Evolutionary conservation across 2,329 filamentous ascomycete genomes (phyloP).

Genomic region (Colletotrichum kahawae): DNA sequence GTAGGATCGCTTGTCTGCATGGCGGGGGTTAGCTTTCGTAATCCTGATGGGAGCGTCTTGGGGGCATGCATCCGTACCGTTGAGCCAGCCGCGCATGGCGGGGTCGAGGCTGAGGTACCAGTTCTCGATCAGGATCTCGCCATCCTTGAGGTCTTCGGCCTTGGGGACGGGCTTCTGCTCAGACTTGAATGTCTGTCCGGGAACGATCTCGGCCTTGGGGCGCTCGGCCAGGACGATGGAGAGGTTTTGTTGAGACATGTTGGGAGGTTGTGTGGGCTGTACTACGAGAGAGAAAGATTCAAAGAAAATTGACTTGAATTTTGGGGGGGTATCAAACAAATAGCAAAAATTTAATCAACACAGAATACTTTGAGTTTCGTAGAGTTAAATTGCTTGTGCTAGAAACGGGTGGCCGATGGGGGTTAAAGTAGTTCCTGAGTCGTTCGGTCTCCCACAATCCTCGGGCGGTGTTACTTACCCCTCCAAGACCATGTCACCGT

Average conservation of each 20-base stretch:
- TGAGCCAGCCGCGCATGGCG: constrained; percentile 78
- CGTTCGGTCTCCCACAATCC: not conserved
- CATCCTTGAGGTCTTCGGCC: constrained; percentile 61
- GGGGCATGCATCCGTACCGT: constrained; percentile 43
- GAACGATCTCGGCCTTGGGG: constrained; percentile 64
- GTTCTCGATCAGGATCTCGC: constrained; percentile 64
- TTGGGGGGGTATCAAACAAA: not conserved
- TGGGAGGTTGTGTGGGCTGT: constrained; percentile 1
- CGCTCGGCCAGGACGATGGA: constrained; percentile 68
- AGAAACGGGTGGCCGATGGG: not conserved
- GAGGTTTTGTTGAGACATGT: constrained; percentile 49
- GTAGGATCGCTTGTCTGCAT: constrained; percentile 59
- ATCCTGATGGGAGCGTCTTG: too few species aligned
- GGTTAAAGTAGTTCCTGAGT: not conserved
- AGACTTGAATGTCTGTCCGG: constrained; percentile 67
- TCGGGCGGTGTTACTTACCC: not conserved
- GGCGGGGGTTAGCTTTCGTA: not conserved
- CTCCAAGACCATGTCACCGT: not conserved
- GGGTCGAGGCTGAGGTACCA: constrained; percentile 75
- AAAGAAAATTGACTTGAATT: not conserved
- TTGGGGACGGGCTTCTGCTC: constrained; percentile 57
- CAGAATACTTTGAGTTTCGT: not conserved
- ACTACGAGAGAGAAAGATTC: not conserved
- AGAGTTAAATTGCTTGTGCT: not conserved
- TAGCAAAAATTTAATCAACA: not conserved